Base-by-base conservation (phyloP, 306 rosid genomes). In the Casuarina glauca region DNA sequence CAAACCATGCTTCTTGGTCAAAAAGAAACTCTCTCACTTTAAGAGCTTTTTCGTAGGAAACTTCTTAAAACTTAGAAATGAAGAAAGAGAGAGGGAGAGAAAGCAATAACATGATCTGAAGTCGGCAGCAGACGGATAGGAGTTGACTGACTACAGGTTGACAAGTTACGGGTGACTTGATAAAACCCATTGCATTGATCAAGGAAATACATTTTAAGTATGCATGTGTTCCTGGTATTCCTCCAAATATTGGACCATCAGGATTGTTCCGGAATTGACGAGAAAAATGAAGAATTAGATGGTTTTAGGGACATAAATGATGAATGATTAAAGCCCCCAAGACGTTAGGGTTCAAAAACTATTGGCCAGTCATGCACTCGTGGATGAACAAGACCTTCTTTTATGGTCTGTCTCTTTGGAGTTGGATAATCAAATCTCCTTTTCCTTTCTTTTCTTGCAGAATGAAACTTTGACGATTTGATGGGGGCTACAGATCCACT, bases 401-500 rank as follows among this genome's bases (percentile, higher is more conserved):
- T 36, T 43, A 48, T 32, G 32, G 7, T 26, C 20, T 70, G n/a
- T n/a, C 39, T 8, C 9, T 45, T 9, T 32, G 1, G 70, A 62
- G 42, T 78, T 73, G 76, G 53, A 78, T 72, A 51, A 72, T 72
- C 64, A 71, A 61, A 8, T 32, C 17, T 5, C 3, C 5, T 73
- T n/a, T 58, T 20, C 39, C 20, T 17, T 69, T 58, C 60, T 68
- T 68, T 43, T 32, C 71, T 8, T 49, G 49, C 20, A 69, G 71
- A 73, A 20, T 69, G 82, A 82, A 51, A 66, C 76, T 61, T 50
- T 43, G 77, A 71, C 64, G 88, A 88, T 90, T 87, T 77, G 75
- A 86, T 88, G 91, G 94, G 93, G 88, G 55, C 90, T 75, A 75
- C 89, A 82, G 62, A 84, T 86, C 90, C 64, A 66, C 69, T 62